Evolutionary conservation across 2,329 filamentous ascomycete species (phyloP), one percentile per base, ranked within the genome.

Genomic region (Aureobasidium sp.): DNA sequence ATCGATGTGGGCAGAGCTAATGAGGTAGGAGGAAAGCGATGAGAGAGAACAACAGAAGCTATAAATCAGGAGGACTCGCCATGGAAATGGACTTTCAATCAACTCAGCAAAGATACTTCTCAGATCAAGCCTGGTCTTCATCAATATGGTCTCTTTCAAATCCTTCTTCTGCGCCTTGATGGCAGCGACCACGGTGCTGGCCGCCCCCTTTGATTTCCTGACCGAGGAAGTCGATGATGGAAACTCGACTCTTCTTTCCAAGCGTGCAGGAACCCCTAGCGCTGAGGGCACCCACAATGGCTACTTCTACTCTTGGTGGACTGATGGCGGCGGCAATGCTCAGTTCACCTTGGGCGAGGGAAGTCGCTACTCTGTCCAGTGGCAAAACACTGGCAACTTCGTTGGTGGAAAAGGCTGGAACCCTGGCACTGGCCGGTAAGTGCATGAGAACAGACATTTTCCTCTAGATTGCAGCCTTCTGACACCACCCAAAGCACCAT

Each of bases 381-480:
- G 63, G 63, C 47, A 53, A 11, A 59, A 53, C 34, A 55, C 47
- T 37, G 62, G 80, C 37, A 82, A 65, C 53, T 55, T 83, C 50
- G 81, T 83, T 34, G 80, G 75, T 62, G 83, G 82, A 39, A 85
- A 84, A 72, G 82, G 83, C 37, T 85, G 82, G 81, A 78, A 78
- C 62, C 77, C 81, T 25, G 82, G 82, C 45, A 76, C 70, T 63
- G 70, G 74, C 36, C 75, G 79, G 79, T 83, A 76, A 62, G 73
- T 48, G 9, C 9, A 39, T 7, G 4, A 29, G 7, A 25, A 34
- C 8, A 5, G 4, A 10, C 14, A 3, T 11, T 16, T 27, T 25
- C 5, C 3, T 37, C 21, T 16, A 3, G 5, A n/a, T 10, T 10
- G 11, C 29, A 34, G 8, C 3, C 2, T 29, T 9, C 49, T 51